These are phyloP conservation scores for Helicocarpus griseus DNA, from an alignment of 2,329 filamentous ascomycete genomes.

Conservation along the genomic window DNA sequence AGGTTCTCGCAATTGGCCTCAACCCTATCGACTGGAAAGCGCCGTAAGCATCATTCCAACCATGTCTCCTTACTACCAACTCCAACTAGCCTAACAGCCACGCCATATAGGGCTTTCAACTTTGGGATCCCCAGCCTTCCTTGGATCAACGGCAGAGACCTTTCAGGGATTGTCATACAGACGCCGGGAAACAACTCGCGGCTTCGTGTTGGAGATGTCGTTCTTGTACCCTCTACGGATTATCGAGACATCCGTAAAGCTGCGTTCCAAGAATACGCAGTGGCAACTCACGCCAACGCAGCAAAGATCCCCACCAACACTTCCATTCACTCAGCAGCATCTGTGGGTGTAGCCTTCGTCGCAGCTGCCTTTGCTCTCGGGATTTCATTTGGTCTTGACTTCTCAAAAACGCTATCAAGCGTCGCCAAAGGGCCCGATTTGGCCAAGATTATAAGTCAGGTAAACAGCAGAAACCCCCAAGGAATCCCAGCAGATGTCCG, in stretches of 20 bases:
- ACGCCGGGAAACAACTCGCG: constrained; percentile 35
- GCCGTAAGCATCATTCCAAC: constrained; percentile 42
- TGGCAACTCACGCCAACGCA: constrained; percentile 56
- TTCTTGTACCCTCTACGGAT: constrained; percentile 61
- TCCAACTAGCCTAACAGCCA: not conserved
- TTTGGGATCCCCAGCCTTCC: constrained; percentile 60
- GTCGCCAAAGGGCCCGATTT: constrained; percentile 49
- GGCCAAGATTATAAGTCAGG: constrained; percentile 38
- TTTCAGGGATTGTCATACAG: constrained; percentile 55
- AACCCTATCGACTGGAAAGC: constrained; percentile 73
- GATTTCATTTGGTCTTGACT: constrained; percentile 60
- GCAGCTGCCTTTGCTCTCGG: constrained; percentile 58
- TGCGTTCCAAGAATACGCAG: constrained; percentile 60
- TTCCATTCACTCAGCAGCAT: constrained; percentile 48
- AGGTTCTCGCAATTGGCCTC: constrained; percentile 54
- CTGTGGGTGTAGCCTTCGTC: constrained; percentile 62
- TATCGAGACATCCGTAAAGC: constrained; percentile 64
- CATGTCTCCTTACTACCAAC: not conserved
- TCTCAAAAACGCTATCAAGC: constrained; percentile 31
- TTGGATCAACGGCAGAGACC: constrained; percentile 59
- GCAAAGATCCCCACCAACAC: constrained; percentile 50
- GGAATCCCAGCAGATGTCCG: constrained; percentile 51
- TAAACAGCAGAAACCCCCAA: constrained; percentile 31
- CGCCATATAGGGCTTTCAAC: constrained; percentile 55
- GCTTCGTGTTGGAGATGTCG: constrained; percentile 47